These are phyloP conservation scores for Thymus quinquecostatus DNA, from an alignment of 257 asterid species.

Conservation along the genomic window DNA sequence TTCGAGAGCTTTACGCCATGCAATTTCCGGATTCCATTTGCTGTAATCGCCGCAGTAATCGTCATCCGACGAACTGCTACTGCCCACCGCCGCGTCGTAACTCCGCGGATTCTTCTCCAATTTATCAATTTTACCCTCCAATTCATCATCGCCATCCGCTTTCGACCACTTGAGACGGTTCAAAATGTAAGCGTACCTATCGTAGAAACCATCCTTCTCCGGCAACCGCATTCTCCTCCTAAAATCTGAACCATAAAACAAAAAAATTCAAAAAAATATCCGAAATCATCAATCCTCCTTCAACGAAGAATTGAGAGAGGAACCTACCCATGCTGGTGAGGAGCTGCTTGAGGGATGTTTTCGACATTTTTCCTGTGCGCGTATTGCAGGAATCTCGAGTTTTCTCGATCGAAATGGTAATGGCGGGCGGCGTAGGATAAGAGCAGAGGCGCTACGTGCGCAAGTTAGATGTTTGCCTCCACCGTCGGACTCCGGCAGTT, in stretches of 20 bases:
- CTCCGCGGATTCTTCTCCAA: slow-evolving; percentile 17
- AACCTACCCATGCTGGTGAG: slow-evolving; percentile 45
- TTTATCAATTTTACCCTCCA: slow-evolving; percentile 33
- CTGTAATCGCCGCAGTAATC: slow-evolving; percentile 34
- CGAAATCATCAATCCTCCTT: background rate
- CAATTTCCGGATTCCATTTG: slow-evolving; percentile 80
- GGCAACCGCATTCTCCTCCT: slow-evolving; percentile 38
- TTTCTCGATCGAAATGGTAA: background rate
- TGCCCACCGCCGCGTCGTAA: slow-evolving; percentile 32
- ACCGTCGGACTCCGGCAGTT: slow-evolving; percentile 21
- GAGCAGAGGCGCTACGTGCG: slow-evolving; percentile 24
- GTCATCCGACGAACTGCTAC: slow-evolving; percentile 45
- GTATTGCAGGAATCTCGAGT: slow-evolving; percentile 4
- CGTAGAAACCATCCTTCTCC: slow-evolving; percentile 42
- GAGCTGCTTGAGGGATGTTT: slow-evolving; percentile 40
- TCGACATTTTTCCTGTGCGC: slow-evolving; percentile 42
- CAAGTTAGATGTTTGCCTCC: slow-evolving; percentile 17
- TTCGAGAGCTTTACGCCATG: slow-evolving; percentile 89
- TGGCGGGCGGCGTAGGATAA: slow-evolving; percentile 16
- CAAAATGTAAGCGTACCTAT: slow-evolving; percentile 40
- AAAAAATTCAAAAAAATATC: background rate
- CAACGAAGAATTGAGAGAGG: background rate
- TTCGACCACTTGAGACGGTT: slow-evolving; percentile 68
- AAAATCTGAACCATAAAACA: slow-evolving; percentile 48
- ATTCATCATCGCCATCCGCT: slow-evolving; percentile 46